Conservation (phyloP, 2,329 filamentous ascomycete genomes). For the Verticillium zaregamsianum region DNA sequence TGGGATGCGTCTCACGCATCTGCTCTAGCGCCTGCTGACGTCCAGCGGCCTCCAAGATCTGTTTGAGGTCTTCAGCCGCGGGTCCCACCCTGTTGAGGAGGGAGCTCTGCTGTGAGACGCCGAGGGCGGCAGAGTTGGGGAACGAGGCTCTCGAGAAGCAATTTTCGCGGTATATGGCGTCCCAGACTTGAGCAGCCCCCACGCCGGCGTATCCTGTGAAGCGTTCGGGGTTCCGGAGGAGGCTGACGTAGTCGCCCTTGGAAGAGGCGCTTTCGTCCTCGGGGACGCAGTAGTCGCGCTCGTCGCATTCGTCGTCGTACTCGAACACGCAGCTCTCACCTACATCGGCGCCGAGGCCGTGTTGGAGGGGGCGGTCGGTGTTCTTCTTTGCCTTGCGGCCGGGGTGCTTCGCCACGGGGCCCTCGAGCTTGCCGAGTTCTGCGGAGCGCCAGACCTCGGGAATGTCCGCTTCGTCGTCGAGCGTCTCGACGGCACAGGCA, state of each 20-base stretch:
- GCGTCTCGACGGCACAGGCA: constrained; percentile 89
- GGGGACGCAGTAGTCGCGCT: constrained; percentile 92
- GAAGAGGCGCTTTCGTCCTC: constrained; percentile 84
- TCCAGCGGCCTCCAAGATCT: constrained; percentile 55
- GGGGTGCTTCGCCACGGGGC: constrained; percentile 86
- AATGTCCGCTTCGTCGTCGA: constrained; percentile 93
- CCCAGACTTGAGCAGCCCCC: constrained; percentile 87
- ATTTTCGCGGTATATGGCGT: constrained; percentile 95
- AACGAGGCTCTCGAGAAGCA: constrained; percentile 76
- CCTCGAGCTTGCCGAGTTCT: constrained; percentile 87
- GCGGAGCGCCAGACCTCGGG: constrained; percentile 87
- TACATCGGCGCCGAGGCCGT: constrained; percentile 77
- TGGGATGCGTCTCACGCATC: constrained; percentile 49
- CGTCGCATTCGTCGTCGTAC: constrained; percentile 95
- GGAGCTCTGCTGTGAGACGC: constrained; percentile 38
- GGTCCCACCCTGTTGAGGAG: constrained; percentile 56
- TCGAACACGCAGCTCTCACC: constrained; percentile 96
- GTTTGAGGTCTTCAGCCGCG: constrained; percentile 57
- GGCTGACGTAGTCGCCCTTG: constrained; percentile 94
- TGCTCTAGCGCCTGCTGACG: constrained; percentile 60
- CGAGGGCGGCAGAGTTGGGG: constrained; percentile 53
- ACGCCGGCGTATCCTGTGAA: constrained; percentile 92
- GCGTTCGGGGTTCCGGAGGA: constrained; percentile 88
- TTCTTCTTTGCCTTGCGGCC: constrained; percentile 66
- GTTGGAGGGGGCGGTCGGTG: constrained; percentile 71